Evolutionary conservation across 1,284 basidiomycete species (phyloP), one percentile per base, ranked within the genome.

Genomic region (Puccinia coronata): DNA sequence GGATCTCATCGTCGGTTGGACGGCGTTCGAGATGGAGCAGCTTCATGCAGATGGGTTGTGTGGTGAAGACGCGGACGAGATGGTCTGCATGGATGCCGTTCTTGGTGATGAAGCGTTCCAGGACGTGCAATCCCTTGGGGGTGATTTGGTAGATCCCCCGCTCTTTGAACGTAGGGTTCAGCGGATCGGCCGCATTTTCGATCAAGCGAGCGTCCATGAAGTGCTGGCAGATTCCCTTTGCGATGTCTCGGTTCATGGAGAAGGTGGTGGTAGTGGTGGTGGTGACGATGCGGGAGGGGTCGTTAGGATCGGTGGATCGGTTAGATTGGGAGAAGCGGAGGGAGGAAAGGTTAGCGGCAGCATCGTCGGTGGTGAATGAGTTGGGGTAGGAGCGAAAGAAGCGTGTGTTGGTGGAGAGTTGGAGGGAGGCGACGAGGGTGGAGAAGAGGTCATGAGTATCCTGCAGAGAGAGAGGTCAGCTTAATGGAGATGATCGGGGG

Each of bases 261-360:
- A 99, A 99, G 31, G 97, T 99, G 61, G 97, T 99, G 12, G 96
- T 99, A 6, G 97, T 99, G 0, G 97, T 99, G 0, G 96, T 99
- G 84, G 97, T 98, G 85, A 99, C 92, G 86, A 99, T 95, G 85
- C 96, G 92, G 87, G 93, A 91, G 83, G 95, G 95, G 87, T 99
- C 96, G 88, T 94, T 93, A 82, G 97, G 96, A 89, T 99, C 97
- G 84, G 96, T 94, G 82, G 94, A 92, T 84, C 97, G 94, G 88
- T 96, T 97, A 78, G 96, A 98, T 88, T 99, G 97, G 34, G 96
- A 96, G 87, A 99, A 99, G 87, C 98, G 98, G 86, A 99, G 91
- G 2, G 94, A 95, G 43, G 95, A 92, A 59, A 99, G 89, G 86
- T 99, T 98, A 85, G 91, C 90, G 23, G 93, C 94, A 11, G 96